Evolutionary conservation across 129 eudicot genomes (phyloP).

Genomic region (Sambucus nigra): DNA sequence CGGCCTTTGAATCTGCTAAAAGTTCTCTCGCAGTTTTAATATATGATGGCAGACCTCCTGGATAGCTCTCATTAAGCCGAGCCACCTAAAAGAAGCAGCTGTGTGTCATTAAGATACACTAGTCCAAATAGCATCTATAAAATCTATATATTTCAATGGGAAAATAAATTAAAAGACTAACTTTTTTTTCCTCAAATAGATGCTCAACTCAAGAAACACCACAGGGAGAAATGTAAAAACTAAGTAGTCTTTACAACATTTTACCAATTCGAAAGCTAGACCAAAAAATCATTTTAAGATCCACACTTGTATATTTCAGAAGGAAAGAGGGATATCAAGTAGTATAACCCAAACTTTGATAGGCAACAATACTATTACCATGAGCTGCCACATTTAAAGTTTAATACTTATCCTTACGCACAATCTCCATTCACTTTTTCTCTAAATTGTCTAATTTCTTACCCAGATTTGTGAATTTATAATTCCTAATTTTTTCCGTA

Average conservation of each 20-base stretch:
- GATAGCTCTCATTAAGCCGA: conserved; percentile 79
- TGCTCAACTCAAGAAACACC: neutral
- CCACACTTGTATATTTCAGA: neutral
- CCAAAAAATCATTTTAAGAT: neutral
- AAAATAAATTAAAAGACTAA: neutral
- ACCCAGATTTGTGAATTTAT: neutral
- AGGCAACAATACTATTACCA: neutral
- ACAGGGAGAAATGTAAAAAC: neutral
- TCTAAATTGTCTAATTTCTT: neutral
- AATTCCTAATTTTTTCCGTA: neutral
- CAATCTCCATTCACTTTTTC: neutral
- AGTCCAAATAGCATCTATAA: no score
- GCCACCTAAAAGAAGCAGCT: conserved; percentile 38
- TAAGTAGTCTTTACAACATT: neutral
- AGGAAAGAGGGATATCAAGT: neutral
- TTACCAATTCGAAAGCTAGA: neutral
- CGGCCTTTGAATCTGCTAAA: conserved; percentile 87
- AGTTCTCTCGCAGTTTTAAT: conserved; percentile 85
- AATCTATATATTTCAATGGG: neutral
- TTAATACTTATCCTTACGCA: no score
- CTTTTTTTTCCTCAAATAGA: neutral
- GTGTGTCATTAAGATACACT: neutral
- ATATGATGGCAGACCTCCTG: conserved; percentile 82
- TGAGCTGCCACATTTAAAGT: no score
- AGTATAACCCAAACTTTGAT: neutral